Evolutionary conservation across 805 yeast genomes (phyloP).

Genomic region (Wickerhamomyces kurtzmanii): DNA sequence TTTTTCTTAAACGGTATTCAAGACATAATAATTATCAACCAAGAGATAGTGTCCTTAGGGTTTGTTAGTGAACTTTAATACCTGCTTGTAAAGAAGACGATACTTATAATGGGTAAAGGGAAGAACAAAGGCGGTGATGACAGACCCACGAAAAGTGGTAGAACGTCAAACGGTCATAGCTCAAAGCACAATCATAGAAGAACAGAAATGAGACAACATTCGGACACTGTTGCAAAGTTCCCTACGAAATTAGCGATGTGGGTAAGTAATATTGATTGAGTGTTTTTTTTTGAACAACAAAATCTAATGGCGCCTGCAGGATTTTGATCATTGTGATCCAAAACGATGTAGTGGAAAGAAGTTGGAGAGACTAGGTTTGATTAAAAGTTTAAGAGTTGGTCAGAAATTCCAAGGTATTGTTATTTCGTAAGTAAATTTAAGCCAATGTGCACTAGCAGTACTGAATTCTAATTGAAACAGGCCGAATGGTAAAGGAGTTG

Average conservation of each 20-base stretch:
- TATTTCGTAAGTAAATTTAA: constrained; percentile 38
- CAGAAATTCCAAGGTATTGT: constrained; percentile 88
- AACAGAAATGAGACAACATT: constrained; percentile 22
- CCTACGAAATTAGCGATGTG: constrained; percentile 94
- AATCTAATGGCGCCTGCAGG: constrained; percentile 20
- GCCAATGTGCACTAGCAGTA: background rate
- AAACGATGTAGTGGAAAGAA: constrained; percentile 95
- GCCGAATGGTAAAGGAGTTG: constrained; percentile 85
- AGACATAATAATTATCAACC: too few relatives aligned
- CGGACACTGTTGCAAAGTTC: constrained; percentile 26
- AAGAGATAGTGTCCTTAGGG: too few relatives aligned
- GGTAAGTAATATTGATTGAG: constrained; percentile 20
- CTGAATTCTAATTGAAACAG: constrained; percentile 1
- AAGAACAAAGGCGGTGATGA: constrained; percentile 38
- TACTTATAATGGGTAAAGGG: constrained; percentile 24
- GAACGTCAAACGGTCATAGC: constrained; percentile 47
- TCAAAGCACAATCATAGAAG: constrained; percentile 41
- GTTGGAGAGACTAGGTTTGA: constrained; percentile 78
- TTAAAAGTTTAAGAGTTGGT: constrained; percentile 74
- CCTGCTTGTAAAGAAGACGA: too few relatives aligned
- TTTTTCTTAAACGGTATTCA: too few relatives aligned
- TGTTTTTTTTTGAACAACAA: background rate
- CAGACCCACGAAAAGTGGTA: constrained; percentile 17
- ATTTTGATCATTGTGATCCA: constrained; percentile 97
- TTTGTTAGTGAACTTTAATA: too few relatives aligned